These are phyloP conservation scores for Collybia nuda DNA, from an alignment of 768 basidiomycete genomes.

Conservation along the genomic window DNA sequence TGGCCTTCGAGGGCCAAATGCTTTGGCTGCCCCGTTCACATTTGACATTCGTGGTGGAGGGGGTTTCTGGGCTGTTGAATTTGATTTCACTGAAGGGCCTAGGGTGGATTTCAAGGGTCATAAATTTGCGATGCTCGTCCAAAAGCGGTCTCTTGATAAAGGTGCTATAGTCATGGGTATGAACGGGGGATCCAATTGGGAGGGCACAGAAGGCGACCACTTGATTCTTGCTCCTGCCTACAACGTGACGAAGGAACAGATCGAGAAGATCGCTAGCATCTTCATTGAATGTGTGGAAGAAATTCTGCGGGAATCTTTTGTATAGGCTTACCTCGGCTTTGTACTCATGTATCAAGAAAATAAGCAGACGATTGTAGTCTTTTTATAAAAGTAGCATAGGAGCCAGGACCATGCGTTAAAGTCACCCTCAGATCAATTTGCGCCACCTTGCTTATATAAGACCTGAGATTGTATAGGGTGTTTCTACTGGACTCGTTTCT, in stretches of 20 bases:
- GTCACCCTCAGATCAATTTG: constrained; percentile 15
- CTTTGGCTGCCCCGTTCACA: constrained; percentile 61
- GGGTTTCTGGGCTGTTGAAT: constrained; percentile 83
- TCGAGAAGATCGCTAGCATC: constrained; percentile 64
- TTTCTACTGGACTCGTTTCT: constrained; percentile 28
- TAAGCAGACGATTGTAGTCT: neutral
- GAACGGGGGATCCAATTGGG: constrained; percentile 63
- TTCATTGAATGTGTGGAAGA: constrained; percentile 71
- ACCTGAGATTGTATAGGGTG: constrained; percentile 31
- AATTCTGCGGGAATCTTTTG: constrained; percentile 41
- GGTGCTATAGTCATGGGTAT: constrained; percentile 75
- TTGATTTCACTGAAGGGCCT: constrained; percentile 58
- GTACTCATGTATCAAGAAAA: neutral
- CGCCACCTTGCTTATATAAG: constrained; percentile 50
- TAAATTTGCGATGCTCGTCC: constrained; percentile 67
- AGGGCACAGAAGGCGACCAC: constrained; percentile 73
- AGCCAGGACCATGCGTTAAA: no score
- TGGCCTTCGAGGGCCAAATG: constrained; percentile 53
- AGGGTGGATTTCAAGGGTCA: constrained; percentile 50
- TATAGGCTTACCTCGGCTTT: constrained; percentile 9
- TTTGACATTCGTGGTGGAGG: constrained; percentile 86
- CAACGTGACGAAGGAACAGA: constrained; percentile 68
- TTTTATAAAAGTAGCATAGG: no score
- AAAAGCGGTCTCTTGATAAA: constrained; percentile 66
- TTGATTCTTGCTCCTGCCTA: constrained; percentile 79